These are phyloP conservation scores for Aspergillus fructus DNA, from an alignment of 2,329 filamentous ascomycete genomes.

Conservation along the genomic window DNA sequence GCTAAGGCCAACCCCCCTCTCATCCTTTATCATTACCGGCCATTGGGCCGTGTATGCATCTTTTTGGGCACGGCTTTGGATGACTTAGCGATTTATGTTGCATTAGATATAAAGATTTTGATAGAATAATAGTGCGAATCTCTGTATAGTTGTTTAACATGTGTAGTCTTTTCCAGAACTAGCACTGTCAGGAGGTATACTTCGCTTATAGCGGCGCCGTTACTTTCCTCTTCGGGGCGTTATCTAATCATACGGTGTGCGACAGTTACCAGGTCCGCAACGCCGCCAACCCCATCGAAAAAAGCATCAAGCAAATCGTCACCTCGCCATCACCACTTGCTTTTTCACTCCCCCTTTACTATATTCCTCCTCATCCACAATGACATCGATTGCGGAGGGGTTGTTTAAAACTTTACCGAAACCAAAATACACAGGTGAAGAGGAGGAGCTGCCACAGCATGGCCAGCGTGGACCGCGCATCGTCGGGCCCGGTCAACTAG, in stretches of 20 bases:
- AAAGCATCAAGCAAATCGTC: conserved; percentile 15
- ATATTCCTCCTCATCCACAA: conserved; percentile 34
- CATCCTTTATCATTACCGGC: not conserved
- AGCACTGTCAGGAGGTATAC: not conserved
- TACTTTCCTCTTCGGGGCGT: not conserved
- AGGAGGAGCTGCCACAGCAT: conserved; percentile 73
- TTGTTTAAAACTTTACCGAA: conserved; percentile 80
- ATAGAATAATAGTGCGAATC: not conserved
- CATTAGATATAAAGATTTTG: not conserved
- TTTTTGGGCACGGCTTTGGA: not conserved
- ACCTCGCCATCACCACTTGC: conserved; percentile 7
- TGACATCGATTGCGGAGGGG: conserved; percentile 68
- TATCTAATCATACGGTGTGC: conserved; percentile 5
- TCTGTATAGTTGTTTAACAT: not conserved
- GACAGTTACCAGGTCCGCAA: conserved; percentile 5
- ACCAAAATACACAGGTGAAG: conserved; percentile 85
- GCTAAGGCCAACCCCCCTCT: not conserved
- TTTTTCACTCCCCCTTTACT: conserved; percentile 16
- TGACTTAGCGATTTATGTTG: not conserved
- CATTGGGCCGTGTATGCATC: not conserved
- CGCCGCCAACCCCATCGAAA: conserved; percentile 16
- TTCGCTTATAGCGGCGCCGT: not conserved
- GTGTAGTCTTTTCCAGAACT: not conserved
- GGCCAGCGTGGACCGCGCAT: conserved; percentile 78
- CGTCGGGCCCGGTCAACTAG: conserved; percentile 73